Evolutionary conservation across 148 eudicot species (phyloP).

Genomic region (Nepenthes mirabilis): DNA sequence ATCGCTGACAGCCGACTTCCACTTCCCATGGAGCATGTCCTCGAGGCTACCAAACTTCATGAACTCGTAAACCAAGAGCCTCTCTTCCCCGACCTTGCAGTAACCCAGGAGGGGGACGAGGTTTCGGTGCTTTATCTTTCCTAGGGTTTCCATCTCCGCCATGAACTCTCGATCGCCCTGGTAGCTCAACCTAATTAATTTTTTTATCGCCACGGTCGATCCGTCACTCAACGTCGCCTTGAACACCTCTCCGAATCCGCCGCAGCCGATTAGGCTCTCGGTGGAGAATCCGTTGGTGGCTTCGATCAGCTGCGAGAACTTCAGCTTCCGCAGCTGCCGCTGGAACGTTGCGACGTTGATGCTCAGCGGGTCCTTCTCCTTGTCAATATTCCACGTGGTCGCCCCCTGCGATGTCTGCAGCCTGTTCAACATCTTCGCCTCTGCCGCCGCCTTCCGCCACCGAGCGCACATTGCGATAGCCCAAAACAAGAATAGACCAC

Average conservation of each 20-base stretch:
- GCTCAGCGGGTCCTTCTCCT: slow-evolving; percentile 90
- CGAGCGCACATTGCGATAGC: slow-evolving; percentile 59
- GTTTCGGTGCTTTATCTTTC: slow-evolving; percentile 83
- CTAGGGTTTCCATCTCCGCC: slow-evolving; percentile 98
- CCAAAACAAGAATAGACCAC: slow-evolving; percentile 63
- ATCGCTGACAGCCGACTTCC: slow-evolving; percentile 12
- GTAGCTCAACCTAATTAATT: slow-evolving; percentile 68
- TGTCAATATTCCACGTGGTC: slow-evolving; percentile 92
- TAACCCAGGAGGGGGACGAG: slow-evolving; percentile 89
- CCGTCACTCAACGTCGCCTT: slow-evolving; percentile 91
- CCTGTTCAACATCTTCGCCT: slow-evolving; percentile 59
- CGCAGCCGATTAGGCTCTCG: slow-evolving; percentile 79
- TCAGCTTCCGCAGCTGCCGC: slow-evolving; percentile 66
- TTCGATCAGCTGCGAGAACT: slow-evolving; percentile 84
- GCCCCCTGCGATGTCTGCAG: slow-evolving; percentile 57
- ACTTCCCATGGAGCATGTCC: slow-evolving; percentile 69
- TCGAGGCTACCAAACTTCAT: slow-evolving; percentile 88
- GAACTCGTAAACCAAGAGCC: slow-evolving; percentile 85
- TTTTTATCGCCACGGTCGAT: slow-evolving; percentile 89
- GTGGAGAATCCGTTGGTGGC: slow-evolving; percentile 97
- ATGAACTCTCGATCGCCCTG: slow-evolving; percentile 92
- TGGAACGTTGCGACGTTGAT: slow-evolving; percentile 95
- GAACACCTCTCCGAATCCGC: slow-evolving; percentile 95
- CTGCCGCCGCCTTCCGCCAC: slow-evolving; percentile 43
- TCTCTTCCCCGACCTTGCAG: slow-evolving; percentile 85